Evolutionary conservation across 768 basidiomycete species (phyloP), one percentile per base, ranked within the genome.

Genomic region (Strobilomyces echinocephalus): DNA sequence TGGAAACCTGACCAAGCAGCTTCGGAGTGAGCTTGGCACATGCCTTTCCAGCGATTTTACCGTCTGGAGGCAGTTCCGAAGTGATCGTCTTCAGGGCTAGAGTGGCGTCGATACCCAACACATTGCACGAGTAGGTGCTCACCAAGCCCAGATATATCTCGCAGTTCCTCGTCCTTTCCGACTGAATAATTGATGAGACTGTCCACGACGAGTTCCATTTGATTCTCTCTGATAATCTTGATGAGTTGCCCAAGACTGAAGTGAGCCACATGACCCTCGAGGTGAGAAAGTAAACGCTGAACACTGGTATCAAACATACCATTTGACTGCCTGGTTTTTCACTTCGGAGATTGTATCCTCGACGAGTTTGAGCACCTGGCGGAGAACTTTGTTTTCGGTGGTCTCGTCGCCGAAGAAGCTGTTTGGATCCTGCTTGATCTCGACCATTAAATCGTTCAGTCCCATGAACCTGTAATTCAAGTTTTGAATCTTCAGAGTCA

Each of bases 331-430:
- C 69, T 91, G 88, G 65, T 97, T 97, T 77, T 98, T 98, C 59
- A 98, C 97, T 75, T 99, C 97, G 8, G 93, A 93, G 60, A 95
- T 97, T 72, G 87, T 88, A 73, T 99, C 97, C 65, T 91, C 88
- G 5, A 97, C 87, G 18, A 97, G 80, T 33, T 82, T 76, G 40
- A 97, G 76, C 1, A 98, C 93, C 68, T 88, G 84, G 39, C 81
- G 82, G 44, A 95, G 78, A 47, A 95, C 84, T 67, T 88, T 89
- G 67, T 76, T 83, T 76, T 99, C 97, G 31, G 86, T 81, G 5
- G 76, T 62, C 67, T 97, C 95, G 66, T 99, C 95, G 50, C 91
- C 84, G 11, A 82, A 72, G 69, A 94, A 93, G 46, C 79, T 84
- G 45, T 70, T 72, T 47, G 80, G 82, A 79, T 91, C 86, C 68